Percentiles rank a stretch among this genome's conserved stretches.
These are phyloP conservation scores for Salix arbutifolia DNA, from an alignment of 345 rosid species.

Conservation along the genomic window DNA sequence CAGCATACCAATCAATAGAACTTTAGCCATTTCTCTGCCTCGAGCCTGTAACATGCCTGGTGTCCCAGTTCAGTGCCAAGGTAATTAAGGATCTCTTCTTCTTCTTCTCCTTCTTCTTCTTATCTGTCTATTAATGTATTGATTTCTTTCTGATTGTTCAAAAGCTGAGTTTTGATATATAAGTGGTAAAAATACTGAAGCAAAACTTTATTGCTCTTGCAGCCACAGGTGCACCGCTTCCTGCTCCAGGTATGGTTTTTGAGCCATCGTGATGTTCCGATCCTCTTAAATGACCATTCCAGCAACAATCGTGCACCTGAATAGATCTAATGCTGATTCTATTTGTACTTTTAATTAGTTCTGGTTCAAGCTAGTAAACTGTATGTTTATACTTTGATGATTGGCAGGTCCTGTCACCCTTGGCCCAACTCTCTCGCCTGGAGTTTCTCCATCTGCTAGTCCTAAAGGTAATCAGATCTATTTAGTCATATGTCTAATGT, in stretches of 20 bases:
- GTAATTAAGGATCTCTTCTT: constrained; percentile 12
- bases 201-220: constrained; percentile 22
- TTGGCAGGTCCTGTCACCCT: constrained; percentile 50
- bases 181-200: background rate
- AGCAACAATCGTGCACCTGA: background rate
- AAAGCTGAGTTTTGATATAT: background rate
- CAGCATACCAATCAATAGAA: constrained; percentile 62
- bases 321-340: background rate
- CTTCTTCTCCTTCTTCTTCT: background rate
- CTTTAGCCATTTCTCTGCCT: constrained; percentile 78
- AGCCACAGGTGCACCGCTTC: constrained; percentile 54
- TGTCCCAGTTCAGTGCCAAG: constrained; percentile 77
- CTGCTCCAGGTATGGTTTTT: constrained; percentile 62
- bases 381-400: background rate
- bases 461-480: constrained; percentile 33
- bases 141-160: background rate
- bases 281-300: background rate
- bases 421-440: constrained; percentile 48
- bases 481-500: background rate
- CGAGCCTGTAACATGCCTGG: constrained; percentile 79
- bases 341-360: too few relatives aligned
- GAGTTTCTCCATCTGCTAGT: constrained; percentile 39
- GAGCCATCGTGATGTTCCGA: background rate
- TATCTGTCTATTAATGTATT: background rate
- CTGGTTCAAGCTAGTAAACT: background rate